Evolutionary conservation across 257 asterid species (phyloP).

Genomic region (Solanum neorickii): DNA sequence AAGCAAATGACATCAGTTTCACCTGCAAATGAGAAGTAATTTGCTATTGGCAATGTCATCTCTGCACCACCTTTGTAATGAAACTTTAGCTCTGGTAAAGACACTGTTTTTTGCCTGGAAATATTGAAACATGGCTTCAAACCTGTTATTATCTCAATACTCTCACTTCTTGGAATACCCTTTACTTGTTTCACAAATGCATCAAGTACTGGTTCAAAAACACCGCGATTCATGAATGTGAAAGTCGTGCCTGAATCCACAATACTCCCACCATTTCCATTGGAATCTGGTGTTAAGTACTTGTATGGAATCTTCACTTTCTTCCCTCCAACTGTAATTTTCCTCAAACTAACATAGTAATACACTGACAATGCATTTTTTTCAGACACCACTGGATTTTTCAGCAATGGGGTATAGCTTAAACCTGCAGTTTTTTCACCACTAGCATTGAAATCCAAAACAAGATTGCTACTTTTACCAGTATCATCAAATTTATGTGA

Average conservation of each 20-base stretch:
- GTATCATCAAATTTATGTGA: slow-evolving; percentile 62
- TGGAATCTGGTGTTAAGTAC: slow-evolving; percentile 26
- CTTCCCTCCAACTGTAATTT: slow-evolving; percentile 53
- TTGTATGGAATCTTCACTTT: slow-evolving; percentile 37
- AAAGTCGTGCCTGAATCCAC: slow-evolving; percentile 85
- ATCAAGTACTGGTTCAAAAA: slow-evolving; percentile 20
- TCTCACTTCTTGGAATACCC: slow-evolving; percentile 27
- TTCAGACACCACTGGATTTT: slow-evolving; percentile 27
- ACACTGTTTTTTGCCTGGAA: slow-evolving; percentile 20
- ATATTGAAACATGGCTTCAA: slow-evolving; percentile 66
- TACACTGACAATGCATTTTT: slow-evolving; percentile 26
- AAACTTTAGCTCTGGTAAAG: slow-evolving; percentile 48
- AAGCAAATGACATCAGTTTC: slow-evolving; percentile 33
- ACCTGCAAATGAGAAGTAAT: slow-evolving; percentile 42
- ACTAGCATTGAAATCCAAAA: slow-evolving; percentile 31
- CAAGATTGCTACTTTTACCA: slow-evolving; percentile 28
- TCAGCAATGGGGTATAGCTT: slow-evolving; percentile 45
- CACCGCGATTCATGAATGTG: slow-evolving; percentile 35
- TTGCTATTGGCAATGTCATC: slow-evolving; percentile 57
- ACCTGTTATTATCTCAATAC: slow-evolving; percentile 45
- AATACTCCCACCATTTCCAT: slow-evolving; percentile 73
- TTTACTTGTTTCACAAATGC: slow-evolving; percentile 42
- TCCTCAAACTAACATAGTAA: slow-evolving; percentile 51
- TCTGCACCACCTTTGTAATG: slow-evolving; percentile 76
- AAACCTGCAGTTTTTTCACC: slow-evolving; percentile 16